A percentile compares a stretch with the other conserved stretches of the same genome.
These are phyloP conservation scores for Xylariaceae sp. DNA, from an alignment of 2,329 filamentous ascomycete genomes.

Conservation along the genomic window DNA sequence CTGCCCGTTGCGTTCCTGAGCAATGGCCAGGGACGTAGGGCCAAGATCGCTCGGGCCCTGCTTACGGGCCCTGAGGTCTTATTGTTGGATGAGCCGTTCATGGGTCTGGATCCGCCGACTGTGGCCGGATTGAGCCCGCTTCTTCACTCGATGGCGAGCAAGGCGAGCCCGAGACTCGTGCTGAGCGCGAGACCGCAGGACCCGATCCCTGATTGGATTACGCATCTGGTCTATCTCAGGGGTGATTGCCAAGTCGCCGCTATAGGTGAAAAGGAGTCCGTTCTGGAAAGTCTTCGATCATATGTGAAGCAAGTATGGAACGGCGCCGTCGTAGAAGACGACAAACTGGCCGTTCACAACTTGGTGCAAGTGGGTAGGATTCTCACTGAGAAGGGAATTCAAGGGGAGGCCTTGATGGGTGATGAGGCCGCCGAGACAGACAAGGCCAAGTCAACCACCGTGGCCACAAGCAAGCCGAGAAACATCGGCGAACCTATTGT, in stretches of 20 bases:
- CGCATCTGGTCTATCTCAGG: conserved; percentile 69
- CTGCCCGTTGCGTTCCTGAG: conserved; percentile 87
- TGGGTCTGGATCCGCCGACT: conserved; percentile 87
- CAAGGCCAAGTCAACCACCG: conserved; percentile 16
- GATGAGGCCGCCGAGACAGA: conserved; percentile 21
- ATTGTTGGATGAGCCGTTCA: conserved; percentile 89
- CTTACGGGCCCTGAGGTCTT: conserved; percentile 74
- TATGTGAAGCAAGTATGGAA: conserved; percentile 45
- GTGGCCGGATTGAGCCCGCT: conserved; percentile 66
- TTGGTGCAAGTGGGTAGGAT: conserved; percentile 47
- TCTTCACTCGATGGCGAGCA: conserved; percentile 61
- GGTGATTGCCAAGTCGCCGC: conserved; percentile 59
- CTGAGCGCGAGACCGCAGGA: conserved; percentile 81
- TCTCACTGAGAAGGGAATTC: conserved; percentile 38
- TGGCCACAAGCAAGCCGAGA: conserved; percentile 7
- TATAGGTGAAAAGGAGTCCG: conserved; percentile 59
- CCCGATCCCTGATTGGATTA: conserved; percentile 83
- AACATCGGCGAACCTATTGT: conserved; percentile 63
- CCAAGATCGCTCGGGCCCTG: conserved; percentile 81
- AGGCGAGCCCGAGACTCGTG: conserved; percentile 64
- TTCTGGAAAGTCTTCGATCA: conserved; percentile 50
- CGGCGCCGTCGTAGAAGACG: conserved; percentile 42
- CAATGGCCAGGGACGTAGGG: conserved; percentile 84
- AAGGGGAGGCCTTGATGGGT: conserved; percentile 35
- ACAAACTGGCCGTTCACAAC: conserved; percentile 43